Evolutionary conservation across 1,284 basidiomycete species (phyloP), one percentile per base, ranked within the genome.

Genomic region (Sutorius eximius): DNA sequence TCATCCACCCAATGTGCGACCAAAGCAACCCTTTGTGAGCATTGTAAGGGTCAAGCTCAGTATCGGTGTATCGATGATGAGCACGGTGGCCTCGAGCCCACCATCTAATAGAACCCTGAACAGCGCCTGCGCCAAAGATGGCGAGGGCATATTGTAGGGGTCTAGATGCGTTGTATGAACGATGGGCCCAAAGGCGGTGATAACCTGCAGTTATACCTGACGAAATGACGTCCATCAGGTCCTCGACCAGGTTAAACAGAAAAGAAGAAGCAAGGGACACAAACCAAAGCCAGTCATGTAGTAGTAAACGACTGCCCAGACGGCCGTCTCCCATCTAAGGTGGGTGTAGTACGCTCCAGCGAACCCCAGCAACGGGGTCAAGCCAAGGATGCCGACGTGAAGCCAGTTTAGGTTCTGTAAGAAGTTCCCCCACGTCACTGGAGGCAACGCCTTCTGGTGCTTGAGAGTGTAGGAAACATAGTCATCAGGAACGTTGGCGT

Each of bases 71-170:
- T 49, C 93, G 83, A 72, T 95, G 93, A 75, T 96, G 93, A 10
- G 94, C 92, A 59, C 94, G 88, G 77, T 96, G 93, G 56, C 91
- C 92, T 45, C 93, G 83, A n/a, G 86, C 86, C 94, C 94, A 96
- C 94, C 93, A 96, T 70, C 88, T 87, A 74, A 95, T 93, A 18
- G 92, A 93, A 24, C 94, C 93, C 68, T 96, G 83, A 36, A 93
- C 89, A 12, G 94, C 91, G 52, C 93, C 93, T 1, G 91, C 86
- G 52, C 93, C 94, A 12, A 86, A 81, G 20, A 88, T 62, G 10
- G 91, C 89, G 49, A 95, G 82, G 63, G 82, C 74, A 71, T 91
- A 93, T 69, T 95, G 85, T 4, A 95, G 75, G 10, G 89, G 85
- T 53, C 76, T 77, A 1, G 86, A 85, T n/a, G 93, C 93, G 68